Conservation (phyloP, 257 asterid species). For the Capsicum pubescens region DNA sequence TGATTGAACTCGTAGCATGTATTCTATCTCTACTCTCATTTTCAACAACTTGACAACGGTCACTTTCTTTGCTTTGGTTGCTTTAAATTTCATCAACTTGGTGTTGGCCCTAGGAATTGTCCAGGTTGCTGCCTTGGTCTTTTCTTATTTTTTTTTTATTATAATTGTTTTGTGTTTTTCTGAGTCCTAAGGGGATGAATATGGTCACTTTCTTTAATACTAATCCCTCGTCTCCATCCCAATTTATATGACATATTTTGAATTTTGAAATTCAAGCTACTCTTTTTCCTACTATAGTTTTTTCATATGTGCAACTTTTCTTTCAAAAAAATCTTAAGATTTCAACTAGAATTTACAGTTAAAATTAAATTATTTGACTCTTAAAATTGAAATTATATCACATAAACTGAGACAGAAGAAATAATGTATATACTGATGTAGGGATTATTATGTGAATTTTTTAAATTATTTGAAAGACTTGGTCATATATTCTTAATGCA, state of each 20-base stretch:
- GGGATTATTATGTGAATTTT: not conserved
- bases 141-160: not conserved
- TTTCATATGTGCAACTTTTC: no score
- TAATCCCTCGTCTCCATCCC: no score
- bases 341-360: no score
- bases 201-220: not conserved
- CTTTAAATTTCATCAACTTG: not conserved
- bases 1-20: accelerated
- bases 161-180: not conserved
- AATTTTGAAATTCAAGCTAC: no score
- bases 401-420: no score
- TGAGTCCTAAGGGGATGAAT: not conserved
- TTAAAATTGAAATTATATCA: no score
- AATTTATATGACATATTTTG: no score
- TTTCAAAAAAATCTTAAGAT: no score
- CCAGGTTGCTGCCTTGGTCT: not conserved
- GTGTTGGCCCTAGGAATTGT: slow-evolving; percentile 9
- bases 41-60: not conserved
- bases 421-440: no score
- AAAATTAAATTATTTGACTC: no score
- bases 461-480: not conserved
- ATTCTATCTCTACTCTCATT: not conserved
- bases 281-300: no score
- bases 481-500: not conserved
- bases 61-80: slow-evolving; percentile 16